A percentile compares a stretch with the other conserved stretches of the same genome.
Evolutionary conservation across 1,139 yeast genomes (phyloP).

Genomic region (Blastobotrys raffinosifermentans): DNA sequence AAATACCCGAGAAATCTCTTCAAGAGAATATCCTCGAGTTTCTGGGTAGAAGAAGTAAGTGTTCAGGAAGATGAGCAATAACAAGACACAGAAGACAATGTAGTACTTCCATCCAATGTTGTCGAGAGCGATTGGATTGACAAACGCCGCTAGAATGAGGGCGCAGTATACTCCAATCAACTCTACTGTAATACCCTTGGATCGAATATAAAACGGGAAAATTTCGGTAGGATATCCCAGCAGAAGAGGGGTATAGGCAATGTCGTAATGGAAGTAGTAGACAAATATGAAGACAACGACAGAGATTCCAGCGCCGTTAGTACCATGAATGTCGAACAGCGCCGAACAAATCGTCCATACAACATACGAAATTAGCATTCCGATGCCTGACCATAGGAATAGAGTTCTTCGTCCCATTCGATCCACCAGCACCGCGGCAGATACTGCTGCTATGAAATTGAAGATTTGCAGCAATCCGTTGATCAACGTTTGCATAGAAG

Average conservation of each 20-base stretch:
- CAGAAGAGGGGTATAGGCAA: conserved; percentile 14
- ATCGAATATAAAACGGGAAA: conserved; percentile 32
- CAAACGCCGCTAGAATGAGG: conserved; percentile 39
- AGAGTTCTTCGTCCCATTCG: conserved; percentile 29
- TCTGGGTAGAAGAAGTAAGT: conserved; percentile 86
- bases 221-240: conserved; percentile 32
- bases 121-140: conserved; percentile 56
- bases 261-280: background rate
- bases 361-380: conserved; percentile 13
- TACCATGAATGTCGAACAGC: background rate
- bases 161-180: background rate
- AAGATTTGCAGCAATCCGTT: conserved; percentile 14
- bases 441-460: conserved; percentile 12
- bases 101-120: conserved; percentile 56
- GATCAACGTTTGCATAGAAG: conserved; percentile 9
- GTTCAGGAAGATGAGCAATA: conserved; percentile 26
- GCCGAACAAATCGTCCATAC: conserved; percentile 2
- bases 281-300: conserved; percentile 10
- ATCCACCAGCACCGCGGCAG: conserved; percentile 12
- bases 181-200: conserved; percentile 24
- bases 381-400: conserved; percentile 27
- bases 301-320: conserved; percentile 1
- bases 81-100: conserved; percentile 32
- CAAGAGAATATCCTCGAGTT: conserved; percentile 80
- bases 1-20: conserved; percentile 50